These are phyloP conservation scores for Funneliformis mosseae DNA, from an alignment of 192 early-diverging fungal genomes.

Conservation along the genomic window DNA sequence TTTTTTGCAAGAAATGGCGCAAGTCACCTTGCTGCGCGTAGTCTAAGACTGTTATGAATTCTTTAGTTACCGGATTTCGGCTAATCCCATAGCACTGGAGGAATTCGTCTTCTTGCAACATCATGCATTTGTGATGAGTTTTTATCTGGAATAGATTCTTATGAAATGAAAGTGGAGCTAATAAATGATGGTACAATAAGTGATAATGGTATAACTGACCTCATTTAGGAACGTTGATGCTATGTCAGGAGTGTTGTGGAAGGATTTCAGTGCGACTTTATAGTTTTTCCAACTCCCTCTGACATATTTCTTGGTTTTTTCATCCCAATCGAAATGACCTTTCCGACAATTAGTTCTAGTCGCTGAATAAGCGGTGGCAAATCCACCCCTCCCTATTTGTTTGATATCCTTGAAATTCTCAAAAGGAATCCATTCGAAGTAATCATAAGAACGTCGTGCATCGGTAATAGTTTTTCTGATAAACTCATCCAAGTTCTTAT, in stretches of 20 bases:
- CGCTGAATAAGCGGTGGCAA: conserved; percentile 13
- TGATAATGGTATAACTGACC: background rate
- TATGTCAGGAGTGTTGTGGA: background rate
- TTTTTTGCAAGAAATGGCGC: background rate
- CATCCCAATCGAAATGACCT: conserved; percentile 8
- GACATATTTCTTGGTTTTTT: background rate
- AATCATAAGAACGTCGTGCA: background rate
- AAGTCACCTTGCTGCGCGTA: background rate
- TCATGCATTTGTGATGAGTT: conserved; percentile 20
- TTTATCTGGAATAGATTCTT: conserved; percentile 1
- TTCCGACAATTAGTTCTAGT: conserved; percentile 3
- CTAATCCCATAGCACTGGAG: conserved; percentile 20
- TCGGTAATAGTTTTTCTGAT: background rate
- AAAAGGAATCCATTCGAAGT: conserved; percentile 10
- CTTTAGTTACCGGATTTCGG: background rate
- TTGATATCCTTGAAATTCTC: conserved; percentile 25
- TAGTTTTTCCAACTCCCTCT: background rate
- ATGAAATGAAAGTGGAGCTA: background rate
- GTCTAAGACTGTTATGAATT: conserved; percentile 5
- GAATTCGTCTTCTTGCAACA: conserved; percentile 1
- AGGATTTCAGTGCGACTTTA: background rate
- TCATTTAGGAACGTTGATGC: conserved; percentile 5
- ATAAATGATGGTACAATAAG: background rate
- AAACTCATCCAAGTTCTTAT: background rate
- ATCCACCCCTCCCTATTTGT: conserved; percentile 28